These are phyloP conservation scores for Drosera capensis DNA, from an alignment of 148 eudicot species.

Conservation along the genomic window DNA sequence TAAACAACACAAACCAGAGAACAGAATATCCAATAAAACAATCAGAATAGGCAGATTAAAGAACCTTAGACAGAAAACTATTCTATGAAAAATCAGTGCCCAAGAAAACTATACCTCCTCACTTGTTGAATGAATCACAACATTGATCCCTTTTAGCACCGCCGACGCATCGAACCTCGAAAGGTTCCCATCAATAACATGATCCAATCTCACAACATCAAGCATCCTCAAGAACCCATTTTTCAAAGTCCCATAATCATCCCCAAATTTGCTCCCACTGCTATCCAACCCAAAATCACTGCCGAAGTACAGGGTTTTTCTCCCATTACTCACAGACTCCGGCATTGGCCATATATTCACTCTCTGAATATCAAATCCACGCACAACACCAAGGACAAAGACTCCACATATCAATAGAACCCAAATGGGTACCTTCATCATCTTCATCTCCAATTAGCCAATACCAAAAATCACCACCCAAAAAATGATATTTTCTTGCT, in stretches of 20 bases:
- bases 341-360: constrained; percentile 95
- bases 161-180: constrained; percentile 19
- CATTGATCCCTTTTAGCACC: constrained; percentile 52
- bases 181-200: constrained; percentile 37
- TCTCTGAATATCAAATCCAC: constrained; percentile 11
- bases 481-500: no score
- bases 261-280: constrained; percentile 46
- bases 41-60: neutral
- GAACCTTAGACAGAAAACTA: no score
- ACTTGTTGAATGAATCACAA: constrained; percentile 37
- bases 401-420: no score
- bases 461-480: no score
- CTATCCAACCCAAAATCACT: constrained; percentile 43
- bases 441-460: neutral
- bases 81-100: neutral
- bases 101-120: constrained; percentile 43
- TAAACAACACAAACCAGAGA: no score
- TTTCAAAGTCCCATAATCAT: constrained; percentile 41
- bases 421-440: neutral
- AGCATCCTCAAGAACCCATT: constrained; percentile 45
- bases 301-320: constrained; percentile 23
- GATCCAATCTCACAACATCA: constrained; percentile 29
- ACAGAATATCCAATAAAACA: no score
- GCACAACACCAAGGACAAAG: constrained; percentile 1
- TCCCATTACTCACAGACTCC: constrained; percentile 28